Evolutionary conservation across 2,329 filamentous ascomycete species (phyloP), one percentile per base, ranked within the genome.

Genomic region (Ophiostoma piceae): DNA sequence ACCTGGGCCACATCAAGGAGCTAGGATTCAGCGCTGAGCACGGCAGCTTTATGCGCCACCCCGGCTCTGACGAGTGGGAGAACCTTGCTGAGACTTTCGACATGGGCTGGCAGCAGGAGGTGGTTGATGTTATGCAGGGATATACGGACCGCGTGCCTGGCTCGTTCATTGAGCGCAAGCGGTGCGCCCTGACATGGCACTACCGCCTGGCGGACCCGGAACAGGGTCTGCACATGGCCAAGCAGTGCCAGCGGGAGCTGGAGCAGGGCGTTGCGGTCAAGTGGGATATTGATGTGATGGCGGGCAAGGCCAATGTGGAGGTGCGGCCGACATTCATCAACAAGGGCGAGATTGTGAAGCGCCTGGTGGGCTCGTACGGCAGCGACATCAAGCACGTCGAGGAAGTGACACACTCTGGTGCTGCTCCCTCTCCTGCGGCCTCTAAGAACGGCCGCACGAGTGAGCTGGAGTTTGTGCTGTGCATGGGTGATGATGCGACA

Each of bases 321-420:
- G 94, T 98, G 41, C 90, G 95, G n/a, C 94, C 94, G 37, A 94
- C 90, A 0, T 97, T 96, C 76, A 93, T 99, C 81, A 98, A 98
- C 84, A 99, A 99, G 83, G 95, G 95, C 39, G 93, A 96, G 79
- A 98, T 98, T 73, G 92, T 90, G 19, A 94, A 92, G 81, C 88
- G 90, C 6, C 84, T 99, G 22, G 88, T 98, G 51, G 82, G 87
- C 29, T 88, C 88, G 66, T 96, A 96, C 79, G 88, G 84, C 75
- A 80, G 80, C 70, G 81, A 79, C 67, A 74, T 77, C 19, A 67
- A 51, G 66, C 26, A 26, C 7, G 22, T 67, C 7, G 66, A 67
- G 16, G 41, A 22, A 29, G 29, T 16, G 26, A 47, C 41, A 57
- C 51, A 57, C 51, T 57, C 51, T 57, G 51, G 6, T 7, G 12